phyloP scores from a whole-genome alignment of 2,329 filamentous ascomycete genomes.

The Diaporthe humulicola region DNA sequence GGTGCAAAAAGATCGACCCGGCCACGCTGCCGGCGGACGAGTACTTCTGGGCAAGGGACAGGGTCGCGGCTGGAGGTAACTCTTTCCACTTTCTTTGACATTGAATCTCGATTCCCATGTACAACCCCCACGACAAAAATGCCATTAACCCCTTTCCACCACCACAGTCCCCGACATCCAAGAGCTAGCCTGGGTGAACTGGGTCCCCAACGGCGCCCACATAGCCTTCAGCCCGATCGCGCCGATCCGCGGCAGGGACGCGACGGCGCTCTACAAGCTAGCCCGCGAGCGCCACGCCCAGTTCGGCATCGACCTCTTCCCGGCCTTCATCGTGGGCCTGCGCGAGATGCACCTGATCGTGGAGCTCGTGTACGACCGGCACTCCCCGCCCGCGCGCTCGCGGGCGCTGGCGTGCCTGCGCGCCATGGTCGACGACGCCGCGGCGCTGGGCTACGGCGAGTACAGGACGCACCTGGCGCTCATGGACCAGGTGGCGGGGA shows the following conservation, averaged over 20 bases:
- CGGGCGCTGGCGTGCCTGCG: constrained; percentile 49
- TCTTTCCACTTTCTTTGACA: constrained; percentile 45
- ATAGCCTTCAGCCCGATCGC: constrained; percentile 54
- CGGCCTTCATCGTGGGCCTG: constrained; percentile 49
- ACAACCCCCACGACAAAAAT: no score
- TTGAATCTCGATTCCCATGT: background rate
- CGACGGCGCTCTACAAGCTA: constrained; percentile 50
- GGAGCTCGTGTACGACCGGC: constrained; percentile 58
- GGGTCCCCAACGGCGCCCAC: constrained; percentile 55
- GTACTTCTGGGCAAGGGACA: constrained; percentile 42
- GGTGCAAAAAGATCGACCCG: constrained; percentile 48
- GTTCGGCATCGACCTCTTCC: constrained; percentile 49
- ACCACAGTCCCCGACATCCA: constrained; percentile 52
- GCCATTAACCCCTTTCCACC: constrained; percentile 49
- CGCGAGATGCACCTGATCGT: constrained; percentile 63
- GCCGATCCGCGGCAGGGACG: constrained; percentile 52
- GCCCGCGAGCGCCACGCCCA: constrained; percentile 45
- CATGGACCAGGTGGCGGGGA: constrained; percentile 55
- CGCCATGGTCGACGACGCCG: constrained; percentile 51
- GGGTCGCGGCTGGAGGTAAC: constrained; percentile 46
- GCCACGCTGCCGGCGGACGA: constrained; percentile 40
- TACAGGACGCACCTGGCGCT: constrained; percentile 56
- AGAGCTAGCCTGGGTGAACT: constrained; percentile 54
- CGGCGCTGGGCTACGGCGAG: constrained; percentile 53
- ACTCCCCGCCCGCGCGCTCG: constrained; percentile 47